Evolutionary conservation across 2,329 filamentous ascomycete species (phyloP).

Genomic region (Fusarium temperatum): DNA sequence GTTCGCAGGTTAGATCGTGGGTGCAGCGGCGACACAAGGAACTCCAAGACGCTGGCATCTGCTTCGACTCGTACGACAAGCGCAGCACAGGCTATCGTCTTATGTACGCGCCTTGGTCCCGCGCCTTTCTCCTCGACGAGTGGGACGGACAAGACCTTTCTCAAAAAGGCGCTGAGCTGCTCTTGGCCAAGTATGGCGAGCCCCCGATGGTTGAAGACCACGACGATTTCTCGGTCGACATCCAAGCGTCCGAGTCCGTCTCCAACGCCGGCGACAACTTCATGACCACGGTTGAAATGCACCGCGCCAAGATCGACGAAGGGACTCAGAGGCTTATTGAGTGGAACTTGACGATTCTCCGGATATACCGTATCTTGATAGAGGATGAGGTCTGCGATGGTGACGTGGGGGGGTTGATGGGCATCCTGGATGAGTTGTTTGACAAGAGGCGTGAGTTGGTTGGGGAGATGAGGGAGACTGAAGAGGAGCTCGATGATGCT

Average conservation of each 20-base stretch:
- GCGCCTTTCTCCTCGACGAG: background rate
- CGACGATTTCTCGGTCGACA: background rate
- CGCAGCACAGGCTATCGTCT: background rate
- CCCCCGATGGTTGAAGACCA: background rate
- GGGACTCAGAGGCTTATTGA: background rate
- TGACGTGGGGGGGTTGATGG: background rate
- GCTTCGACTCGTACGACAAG: background rate
- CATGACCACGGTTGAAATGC: background rate
- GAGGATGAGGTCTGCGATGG: background rate
- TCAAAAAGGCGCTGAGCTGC: background rate
- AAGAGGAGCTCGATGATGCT: background rate
- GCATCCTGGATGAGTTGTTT: background rate
- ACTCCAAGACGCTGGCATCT: background rate
- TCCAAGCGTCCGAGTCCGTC: background rate
- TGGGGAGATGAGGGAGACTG: background rate
- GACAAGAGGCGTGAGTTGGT: background rate
- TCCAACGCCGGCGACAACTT: background rate
- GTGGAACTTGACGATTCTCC: background rate
- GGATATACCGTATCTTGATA: background rate
- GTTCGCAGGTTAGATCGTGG: background rate
- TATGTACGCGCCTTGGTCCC: background rate
- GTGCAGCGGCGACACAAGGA: background rate
- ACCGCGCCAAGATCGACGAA: background rate
- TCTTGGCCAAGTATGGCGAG: background rate
- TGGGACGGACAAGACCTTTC: background rate